Evolutionary conservation across 495 filamentous ascomycete genomes (phyloP).

Genomic region (Aspergillus haitiensis): DNA sequence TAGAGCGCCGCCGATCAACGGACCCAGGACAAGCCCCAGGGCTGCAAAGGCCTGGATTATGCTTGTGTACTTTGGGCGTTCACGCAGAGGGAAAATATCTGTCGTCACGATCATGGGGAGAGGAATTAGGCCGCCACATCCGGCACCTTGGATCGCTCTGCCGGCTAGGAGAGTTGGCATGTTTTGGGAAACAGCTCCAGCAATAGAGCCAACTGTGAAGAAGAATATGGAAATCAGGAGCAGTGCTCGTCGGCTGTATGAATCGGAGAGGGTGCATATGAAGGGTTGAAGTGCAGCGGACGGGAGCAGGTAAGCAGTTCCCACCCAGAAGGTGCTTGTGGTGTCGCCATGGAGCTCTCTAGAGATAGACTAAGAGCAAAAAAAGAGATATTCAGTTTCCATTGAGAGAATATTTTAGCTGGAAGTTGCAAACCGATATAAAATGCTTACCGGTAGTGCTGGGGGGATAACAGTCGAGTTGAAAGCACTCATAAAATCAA

Average conservation of each 20-base stretch:
- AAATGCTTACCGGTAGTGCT: constrained; percentile 1
- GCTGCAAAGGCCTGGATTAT: background rate
- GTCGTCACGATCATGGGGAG: background rate
- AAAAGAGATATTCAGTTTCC: background rate
- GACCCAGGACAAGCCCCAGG: background rate
- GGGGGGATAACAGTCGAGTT: constrained; percentile 4
- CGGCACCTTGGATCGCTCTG: background rate
- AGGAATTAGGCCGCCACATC: background rate
- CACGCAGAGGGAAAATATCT: constrained; percentile 1
- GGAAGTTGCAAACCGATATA: too few relatives aligned
- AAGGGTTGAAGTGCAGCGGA: background rate
- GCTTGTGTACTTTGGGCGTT: background rate
- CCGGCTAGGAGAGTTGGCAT: constrained; percentile 2
- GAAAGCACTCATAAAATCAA: constrained; percentile 4
- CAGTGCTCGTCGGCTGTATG: background rate
- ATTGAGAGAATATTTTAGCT: background rate
- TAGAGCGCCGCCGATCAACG: background rate
- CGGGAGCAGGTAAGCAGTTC: background rate
- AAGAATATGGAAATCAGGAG: background rate
- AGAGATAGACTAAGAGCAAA: background rate
- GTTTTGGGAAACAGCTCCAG: background rate
- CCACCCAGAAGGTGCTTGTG: constrained; percentile 7
- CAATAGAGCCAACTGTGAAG: background rate
- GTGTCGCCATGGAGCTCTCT: background rate
- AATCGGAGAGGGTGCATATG: constrained; percentile 3